Evolutionary conservation across 768 basidiomycete genomes (phyloP), one percentile per base, ranked within the genome.

Genomic region (Trametes cinnabarina): DNA sequence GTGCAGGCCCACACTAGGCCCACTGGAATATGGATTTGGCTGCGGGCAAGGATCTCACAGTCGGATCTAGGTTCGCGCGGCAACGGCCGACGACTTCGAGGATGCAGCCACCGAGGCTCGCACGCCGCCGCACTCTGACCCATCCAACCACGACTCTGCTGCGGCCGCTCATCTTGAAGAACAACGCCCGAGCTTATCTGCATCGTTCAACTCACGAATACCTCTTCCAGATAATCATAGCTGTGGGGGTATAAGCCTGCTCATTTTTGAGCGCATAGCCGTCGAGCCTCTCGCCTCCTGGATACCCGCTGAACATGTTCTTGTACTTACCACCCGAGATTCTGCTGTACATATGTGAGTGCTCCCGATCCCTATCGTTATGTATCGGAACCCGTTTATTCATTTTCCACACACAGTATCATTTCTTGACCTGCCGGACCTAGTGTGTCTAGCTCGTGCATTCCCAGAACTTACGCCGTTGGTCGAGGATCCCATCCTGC

Each of bases 371-470:
- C 2, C 20, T 20, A 22, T 41, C 23, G 7, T 37, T 23, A 19
- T 15, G 23, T 15, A 9, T 15, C n/a, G 30, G 43, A 46, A 41
- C 44, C 30, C 20, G n/a, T n/a, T n/a, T n/a, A n/a, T n/a, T 39
- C 37, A 39, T 39, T 8, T 5, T 15, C 5, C 37, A 22, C n/a
- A 25, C 40, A 2, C 55, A 89, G 88, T 87, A 43, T 83, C 85
- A 0, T 90, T 82, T 68, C 76, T 91, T 53, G 89, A 90, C 70
- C 70, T 90, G 6, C 88, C 89, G 0, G 89, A 91, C 66, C 79
- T 90, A 44, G 79, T 79, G 46, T 65, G 76, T 1, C 68, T 88
- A 39, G 77, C 80, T 8, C 78, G 74, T 53, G 74, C 79, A 25
- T 79, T 74, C 50, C 81, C 77, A 25, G 58, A 68, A 22, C 74